Evolutionary conservation across 106 monocot genomes (phyloP).

Genomic region (Allium fistulosum): DNA sequence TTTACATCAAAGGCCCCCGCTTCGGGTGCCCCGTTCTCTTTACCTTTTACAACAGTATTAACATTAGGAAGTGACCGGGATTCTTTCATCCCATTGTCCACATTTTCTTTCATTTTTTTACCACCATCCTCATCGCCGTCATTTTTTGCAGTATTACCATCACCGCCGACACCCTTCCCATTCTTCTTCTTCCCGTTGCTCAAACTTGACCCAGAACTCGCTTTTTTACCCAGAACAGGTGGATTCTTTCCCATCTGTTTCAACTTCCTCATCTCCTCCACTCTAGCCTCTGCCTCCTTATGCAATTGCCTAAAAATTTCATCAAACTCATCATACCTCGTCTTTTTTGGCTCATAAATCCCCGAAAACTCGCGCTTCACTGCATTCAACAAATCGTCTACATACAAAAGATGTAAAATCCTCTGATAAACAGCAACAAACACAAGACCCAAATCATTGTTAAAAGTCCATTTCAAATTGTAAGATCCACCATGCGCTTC

Average conservation of each 20-base stretch:
- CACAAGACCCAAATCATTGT: slow-evolving; percentile 94
- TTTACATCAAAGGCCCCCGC: slow-evolving; percentile 90
- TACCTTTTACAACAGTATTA: slow-evolving; percentile 45
- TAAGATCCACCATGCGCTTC: slow-evolving; percentile 44
- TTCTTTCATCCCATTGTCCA: slow-evolving; percentile 15
- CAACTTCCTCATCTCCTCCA: slow-evolving; percentile 77
- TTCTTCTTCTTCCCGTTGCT: slow-evolving; percentile 14
- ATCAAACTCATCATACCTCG: slow-evolving; percentile 54
- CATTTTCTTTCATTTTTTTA: slow-evolving; percentile 26
- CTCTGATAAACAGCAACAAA: slow-evolving; percentile 95
- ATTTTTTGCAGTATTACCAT: slow-evolving; percentile 12
- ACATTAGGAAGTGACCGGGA: slow-evolving; percentile 8
- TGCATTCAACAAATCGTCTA: slow-evolving; percentile 76
- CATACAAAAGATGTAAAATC: slow-evolving; percentile 82
- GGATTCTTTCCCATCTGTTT: slow-evolving; percentile 43
- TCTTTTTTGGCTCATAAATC: slow-evolving; percentile 72
- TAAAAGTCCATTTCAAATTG: slow-evolving; percentile 92
- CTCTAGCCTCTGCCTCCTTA: slow-evolving; percentile 74
- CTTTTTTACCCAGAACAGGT: slow-evolving; percentile 24
- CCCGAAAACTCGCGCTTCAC: slow-evolving; percentile 55
- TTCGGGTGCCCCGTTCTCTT: slow-evolving; percentile 43
- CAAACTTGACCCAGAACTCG: slow-evolving; percentile 12
- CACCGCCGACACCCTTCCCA: slow-evolving; percentile 14
- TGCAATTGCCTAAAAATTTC: slow-evolving; percentile 79
- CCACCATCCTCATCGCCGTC: slow-evolving; percentile 60